Conservation (phyloP, 1,284 basidiomycete genomes). For the Microbotryum intermedium region DNA sequence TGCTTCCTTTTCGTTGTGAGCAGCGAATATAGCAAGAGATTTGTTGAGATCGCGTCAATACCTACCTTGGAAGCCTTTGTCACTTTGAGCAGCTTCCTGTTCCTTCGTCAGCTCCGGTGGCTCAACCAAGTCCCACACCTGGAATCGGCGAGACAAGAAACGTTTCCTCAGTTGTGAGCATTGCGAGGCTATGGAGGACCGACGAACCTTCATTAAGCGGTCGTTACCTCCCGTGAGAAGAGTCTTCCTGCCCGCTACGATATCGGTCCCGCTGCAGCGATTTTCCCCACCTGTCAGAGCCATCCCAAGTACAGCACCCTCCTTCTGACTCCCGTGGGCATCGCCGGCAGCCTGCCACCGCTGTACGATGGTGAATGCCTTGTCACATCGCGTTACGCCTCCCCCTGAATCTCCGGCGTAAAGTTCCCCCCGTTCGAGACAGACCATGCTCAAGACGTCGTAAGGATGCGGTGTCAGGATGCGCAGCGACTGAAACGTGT, state of each 20-base stretch:
- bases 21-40: constrained; percentile 3
- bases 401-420: constrained; percentile 80
- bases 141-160: too few species aligned
- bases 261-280: not conserved
- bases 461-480: constrained; percentile 67
- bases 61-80: constrained; percentile 13
- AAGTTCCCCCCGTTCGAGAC: constrained; percentile 37
- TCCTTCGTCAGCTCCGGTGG: too few species aligned
- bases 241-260: constrained; percentile 17
- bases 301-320: too few species aligned
- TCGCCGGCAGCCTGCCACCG: constrained; percentile 54
- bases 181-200: too few species aligned
- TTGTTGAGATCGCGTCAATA: not conserved
- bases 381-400: constrained; percentile 66
- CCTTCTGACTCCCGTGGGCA: not conserved
- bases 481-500: constrained; percentile 74
- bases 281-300: too few species aligned
- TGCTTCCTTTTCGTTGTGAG: not conserved
- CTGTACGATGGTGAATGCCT: constrained; percentile 70
- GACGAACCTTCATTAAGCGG: constrained; percentile 61
- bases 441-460: too few species aligned
- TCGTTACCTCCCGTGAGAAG: constrained; percentile 80
- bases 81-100: too few species aligned
- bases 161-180: too few species aligned
- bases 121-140: constrained; percentile 14